Conservation (phyloP, 1,284 basidiomycete genomes). For the Ustanciosporium gigantosporum region DNA sequence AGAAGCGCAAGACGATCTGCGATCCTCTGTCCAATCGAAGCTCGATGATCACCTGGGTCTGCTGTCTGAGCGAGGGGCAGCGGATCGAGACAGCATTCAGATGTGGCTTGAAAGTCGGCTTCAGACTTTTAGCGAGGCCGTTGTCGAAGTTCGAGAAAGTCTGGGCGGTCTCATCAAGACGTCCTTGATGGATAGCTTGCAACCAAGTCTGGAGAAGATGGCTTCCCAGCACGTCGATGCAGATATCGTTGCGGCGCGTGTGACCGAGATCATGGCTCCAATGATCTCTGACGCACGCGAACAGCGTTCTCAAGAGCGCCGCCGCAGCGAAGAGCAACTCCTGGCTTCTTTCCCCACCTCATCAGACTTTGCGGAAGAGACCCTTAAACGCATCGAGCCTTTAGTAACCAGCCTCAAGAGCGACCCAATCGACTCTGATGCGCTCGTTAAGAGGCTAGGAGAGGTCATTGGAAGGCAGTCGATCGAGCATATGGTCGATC, state of each 20-base stretch:
- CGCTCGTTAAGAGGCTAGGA: conserved; percentile 18
- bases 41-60: conserved; percentile 36
- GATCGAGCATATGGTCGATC: conserved; percentile 48
- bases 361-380: conserved; percentile 22
- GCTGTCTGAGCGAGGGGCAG: conserved; percentile 22
- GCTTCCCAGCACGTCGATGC: conserved; percentile 4
- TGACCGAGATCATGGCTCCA: conserved; percentile 19
- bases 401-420: conserved; percentile 31
- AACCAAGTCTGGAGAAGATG: conserved; percentile 32
- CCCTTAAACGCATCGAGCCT: conserved; percentile 24
- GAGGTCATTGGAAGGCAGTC: conserved; percentile 45
- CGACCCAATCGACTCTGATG: conserved; percentile 39
- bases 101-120: conserved; percentile 20
- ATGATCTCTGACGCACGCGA: conserved; percentile 8
- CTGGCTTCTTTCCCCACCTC: conserved; percentile 8
- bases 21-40: conserved; percentile 13
- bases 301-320: not conserved
- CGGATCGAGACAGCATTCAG: conserved; percentile 25
- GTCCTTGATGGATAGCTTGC: conserved; percentile 22
- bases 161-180: conserved; percentile 20
- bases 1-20: conserved; percentile 4
- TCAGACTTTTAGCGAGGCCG: not conserved
- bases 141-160: conserved; percentile 9
- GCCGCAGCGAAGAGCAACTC: conserved; percentile 7
- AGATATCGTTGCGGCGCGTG: conserved; percentile 20